Conservation (phyloP, 1,284 basidiomycete genomes). For the Apiotrichum gracile region DNA sequence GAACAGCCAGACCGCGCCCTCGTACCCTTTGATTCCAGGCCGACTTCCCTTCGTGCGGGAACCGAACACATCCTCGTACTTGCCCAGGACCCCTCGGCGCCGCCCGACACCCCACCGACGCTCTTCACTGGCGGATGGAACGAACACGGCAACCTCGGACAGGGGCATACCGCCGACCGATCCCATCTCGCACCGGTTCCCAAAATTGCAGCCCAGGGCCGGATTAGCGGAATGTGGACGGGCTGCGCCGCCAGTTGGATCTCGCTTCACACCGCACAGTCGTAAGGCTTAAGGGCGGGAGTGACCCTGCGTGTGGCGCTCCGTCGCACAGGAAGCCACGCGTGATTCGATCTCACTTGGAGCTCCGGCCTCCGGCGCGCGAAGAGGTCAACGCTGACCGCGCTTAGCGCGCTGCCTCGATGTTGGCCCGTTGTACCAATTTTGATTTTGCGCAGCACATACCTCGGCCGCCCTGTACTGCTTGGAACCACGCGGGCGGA, state of each 20-base stretch:
- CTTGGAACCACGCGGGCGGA: no score
- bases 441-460: no score
- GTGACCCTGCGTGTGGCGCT: no score
- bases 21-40: neutral
- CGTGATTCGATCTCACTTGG: no score
- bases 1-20: neutral
- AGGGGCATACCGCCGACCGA: conserved; percentile 53
- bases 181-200: conserved; percentile 49
- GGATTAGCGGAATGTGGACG: neutral
- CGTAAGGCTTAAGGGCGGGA: no score
- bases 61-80: conserved; percentile 69
- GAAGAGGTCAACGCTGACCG: no score
- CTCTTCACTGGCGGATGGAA: conserved; percentile 91
- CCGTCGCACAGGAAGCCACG: no score
- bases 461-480: no score
- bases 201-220: neutral
- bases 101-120: neutral
- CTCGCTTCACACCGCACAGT: neutral
- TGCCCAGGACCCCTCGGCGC: neutral
- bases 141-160: conserved; percentile 84
- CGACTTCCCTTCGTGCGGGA: conserved; percentile 55
- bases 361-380: no score
- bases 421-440: no score
- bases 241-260: conserved; percentile 15
- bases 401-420: no score